Conservation (phyloP, 2,329 filamentous ascomycete species). For the Cladosporium sp. region DNA sequence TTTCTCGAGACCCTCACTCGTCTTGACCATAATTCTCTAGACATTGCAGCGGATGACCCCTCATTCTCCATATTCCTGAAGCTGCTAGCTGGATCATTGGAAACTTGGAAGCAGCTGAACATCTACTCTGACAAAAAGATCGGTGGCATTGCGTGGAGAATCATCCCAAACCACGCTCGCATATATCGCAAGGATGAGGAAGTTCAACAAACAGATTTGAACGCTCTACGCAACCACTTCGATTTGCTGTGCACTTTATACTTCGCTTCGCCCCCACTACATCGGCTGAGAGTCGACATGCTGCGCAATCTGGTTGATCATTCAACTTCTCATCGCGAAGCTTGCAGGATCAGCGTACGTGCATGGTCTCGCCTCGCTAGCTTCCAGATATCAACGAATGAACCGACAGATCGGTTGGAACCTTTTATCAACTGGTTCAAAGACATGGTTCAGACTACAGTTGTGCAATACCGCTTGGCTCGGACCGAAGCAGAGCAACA, state of each 20-base stretch:
- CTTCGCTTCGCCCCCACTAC: constrained; percentile 55
- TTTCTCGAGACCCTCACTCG: constrained; percentile 54
- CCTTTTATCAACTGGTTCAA: constrained; percentile 57
- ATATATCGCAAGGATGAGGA: constrained; percentile 59
- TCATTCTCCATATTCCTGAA: constrained; percentile 63
- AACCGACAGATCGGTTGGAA: constrained; percentile 46
- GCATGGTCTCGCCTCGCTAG: constrained; percentile 58
- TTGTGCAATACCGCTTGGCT: constrained; percentile 57
- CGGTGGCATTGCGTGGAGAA: constrained; percentile 56
- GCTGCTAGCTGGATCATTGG: constrained; percentile 53
- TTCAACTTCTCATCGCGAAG: constrained; percentile 58
- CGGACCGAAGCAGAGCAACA: constrained; percentile 60
- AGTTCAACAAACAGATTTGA: constrained; percentile 54
- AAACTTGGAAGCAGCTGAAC: constrained; percentile 43
- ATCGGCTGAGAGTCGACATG: constrained; percentile 53
- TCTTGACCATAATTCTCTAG: constrained; percentile 39
- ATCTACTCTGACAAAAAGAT: constrained; percentile 56
- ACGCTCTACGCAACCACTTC: constrained; percentile 62
- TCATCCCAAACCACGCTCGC: constrained; percentile 62
- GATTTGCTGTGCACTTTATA: constrained; percentile 62
- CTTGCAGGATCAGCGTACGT: constrained; percentile 58
- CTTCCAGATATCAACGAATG: constrained; percentile 58
- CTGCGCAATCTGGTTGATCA: constrained; percentile 59
- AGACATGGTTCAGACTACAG: constrained; percentile 53
- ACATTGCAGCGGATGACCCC: constrained; percentile 49